Base-by-base conservation (phyloP, 805 yeast genomes). In the Peterozyma toletana region DNA sequence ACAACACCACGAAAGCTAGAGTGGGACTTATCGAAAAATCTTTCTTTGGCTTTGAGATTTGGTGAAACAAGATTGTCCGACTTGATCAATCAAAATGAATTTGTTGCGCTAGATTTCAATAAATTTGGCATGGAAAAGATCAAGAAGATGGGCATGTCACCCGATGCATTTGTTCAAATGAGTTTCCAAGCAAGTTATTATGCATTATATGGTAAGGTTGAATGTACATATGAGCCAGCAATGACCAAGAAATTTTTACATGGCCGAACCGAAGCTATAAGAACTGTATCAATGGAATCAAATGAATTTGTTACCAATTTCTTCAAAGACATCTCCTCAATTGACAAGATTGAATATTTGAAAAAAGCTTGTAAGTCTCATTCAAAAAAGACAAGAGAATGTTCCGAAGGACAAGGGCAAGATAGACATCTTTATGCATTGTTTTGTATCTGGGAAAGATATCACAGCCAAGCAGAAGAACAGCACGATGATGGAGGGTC, bases 81-180 rank as follows among this genome's bases (percentile, higher is more conserved):
- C 62, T 70, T 89, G 56, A 89, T 89, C 49, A 82, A 86, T 48
- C 96, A 89, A 58, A 87, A 88, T 59, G 96, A 89, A 59, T 86
- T 89, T 59, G 81, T 80, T 42, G 85, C 83, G 21, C 64, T 89
- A 46, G 91, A 87, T 60, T 89, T 84, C 62, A 73, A 76, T 44
- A 60, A 66, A 9, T 85, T 73, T 59, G 97, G 96, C 35, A 76
- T 86, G 53, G 78, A 81, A 42, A 73, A 77, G 46, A 88, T 89
- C 58, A 89, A 89, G 59, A 77, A 77, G 46, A 82, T 87, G 78
- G 90, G 88, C 49, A 82, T 81, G 60, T 85, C 95, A 2, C 97
- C 97, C 0, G 97, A 89, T 69, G 97, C 97, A 0, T 89, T 85
- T 64, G 83, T 85, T 34, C 97, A 89, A 61, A 87, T 89, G 91